These are phyloP conservation scores for Microcera coccophila DNA, from an alignment of 2,329 filamentous ascomycete genomes.

Conservation along the genomic window DNA sequence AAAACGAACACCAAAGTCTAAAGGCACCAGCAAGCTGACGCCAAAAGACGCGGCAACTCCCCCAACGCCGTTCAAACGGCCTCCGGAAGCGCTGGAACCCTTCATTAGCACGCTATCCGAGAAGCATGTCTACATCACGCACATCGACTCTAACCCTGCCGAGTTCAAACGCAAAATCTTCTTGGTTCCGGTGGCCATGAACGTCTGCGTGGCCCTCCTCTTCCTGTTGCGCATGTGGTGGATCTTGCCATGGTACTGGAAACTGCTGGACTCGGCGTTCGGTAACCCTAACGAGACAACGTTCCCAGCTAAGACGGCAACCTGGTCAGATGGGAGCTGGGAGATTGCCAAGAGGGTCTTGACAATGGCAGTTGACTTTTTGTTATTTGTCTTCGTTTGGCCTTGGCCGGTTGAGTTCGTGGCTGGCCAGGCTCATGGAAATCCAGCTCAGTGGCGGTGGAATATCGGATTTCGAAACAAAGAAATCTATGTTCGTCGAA, in stretches of 20 bases:
- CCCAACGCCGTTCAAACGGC: slow-evolving; percentile 65
- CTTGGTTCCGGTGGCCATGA: slow-evolving; percentile 71
- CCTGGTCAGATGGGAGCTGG: slow-evolving; percentile 53
- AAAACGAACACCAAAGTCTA: slow-evolving; percentile 33
- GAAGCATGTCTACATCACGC: slow-evolving; percentile 74
- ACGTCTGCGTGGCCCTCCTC: slow-evolving; percentile 60
- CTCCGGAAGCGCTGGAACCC: slow-evolving; percentile 58
- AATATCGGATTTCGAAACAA: slow-evolving; percentile 69
- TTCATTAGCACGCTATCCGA: slow-evolving; percentile 65
- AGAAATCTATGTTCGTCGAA: slow-evolving; percentile 79
- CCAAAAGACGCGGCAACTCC: slow-evolving; percentile 32
- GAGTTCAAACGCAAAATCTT: slow-evolving; percentile 81
- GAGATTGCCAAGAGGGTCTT: slow-evolving; percentile 57
- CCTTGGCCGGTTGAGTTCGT: slow-evolving; percentile 73
- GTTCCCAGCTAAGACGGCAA: slow-evolving; percentile 54
- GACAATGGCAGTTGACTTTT: slow-evolving; percentile 70
- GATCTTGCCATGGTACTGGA: slow-evolving; percentile 69
- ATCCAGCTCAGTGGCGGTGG: slow-evolving; percentile 69
- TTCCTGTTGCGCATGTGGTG: slow-evolving; percentile 66
- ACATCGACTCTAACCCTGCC: slow-evolving; percentile 69
- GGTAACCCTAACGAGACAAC: slow-evolving; percentile 64
- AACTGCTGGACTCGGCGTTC: slow-evolving; percentile 59
- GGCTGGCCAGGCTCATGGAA: slow-evolving; percentile 53
- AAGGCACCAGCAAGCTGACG: slow-evolving; percentile 22
- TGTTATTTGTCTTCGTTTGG: slow-evolving; percentile 64